Percentiles rank a stretch among this genome's conserved stretches.
phyloP scores from a whole-genome alignment of 352 stramenopile species.

The Phytophthora quininea region DNA sequence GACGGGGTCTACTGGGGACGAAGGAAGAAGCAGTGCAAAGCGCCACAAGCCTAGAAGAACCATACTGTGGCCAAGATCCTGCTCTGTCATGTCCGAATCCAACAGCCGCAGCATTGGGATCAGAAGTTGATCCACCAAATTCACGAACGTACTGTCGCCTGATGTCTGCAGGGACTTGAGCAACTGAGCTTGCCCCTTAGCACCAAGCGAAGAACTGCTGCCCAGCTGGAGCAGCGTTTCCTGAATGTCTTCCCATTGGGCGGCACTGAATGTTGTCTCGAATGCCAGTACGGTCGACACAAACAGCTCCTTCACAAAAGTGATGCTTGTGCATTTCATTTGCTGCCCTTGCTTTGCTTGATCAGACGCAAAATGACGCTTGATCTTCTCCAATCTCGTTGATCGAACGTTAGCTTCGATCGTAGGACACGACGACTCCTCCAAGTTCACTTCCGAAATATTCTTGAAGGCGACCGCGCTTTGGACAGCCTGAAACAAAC shows the following conservation, averaged over 20 bases:
- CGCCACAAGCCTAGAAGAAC: constrained; percentile 93
- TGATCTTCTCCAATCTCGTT: constrained; percentile 55
- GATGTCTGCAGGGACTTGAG: constrained; percentile 43
- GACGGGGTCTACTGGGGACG: constrained; percentile 95
- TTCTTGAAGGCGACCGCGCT: constrained; percentile 62
- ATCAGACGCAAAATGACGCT: constrained; percentile 44
- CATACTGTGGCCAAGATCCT: constrained; percentile 72
- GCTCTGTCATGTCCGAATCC: constrained; percentile 10
- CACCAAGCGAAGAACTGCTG: constrained; percentile 23
- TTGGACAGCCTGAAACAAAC: constrained; percentile 65
- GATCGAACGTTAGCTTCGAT: constrained; percentile 60
- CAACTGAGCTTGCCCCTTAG: constrained; percentile 23
- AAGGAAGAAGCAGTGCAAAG: constrained; percentile 93
- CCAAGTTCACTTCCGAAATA: constrained; percentile 63
- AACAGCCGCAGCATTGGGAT: constrained; percentile 37
- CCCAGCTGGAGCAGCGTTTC: constrained; percentile 28
- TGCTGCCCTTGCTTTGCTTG: constrained; percentile 22
- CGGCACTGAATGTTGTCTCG: constrained; percentile 38
- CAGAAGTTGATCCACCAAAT: constrained; percentile 50
- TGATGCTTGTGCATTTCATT: constrained; percentile 25
- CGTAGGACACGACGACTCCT: constrained; percentile 60
- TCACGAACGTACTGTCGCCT: constrained; percentile 39
- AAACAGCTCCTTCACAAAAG: constrained; percentile 53
- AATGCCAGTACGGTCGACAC: constrained; percentile 65
- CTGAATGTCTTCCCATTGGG: constrained; percentile 37